Conservation (phyloP, 148 eudicot species). For the Suaeda aralocaspica region DNA sequence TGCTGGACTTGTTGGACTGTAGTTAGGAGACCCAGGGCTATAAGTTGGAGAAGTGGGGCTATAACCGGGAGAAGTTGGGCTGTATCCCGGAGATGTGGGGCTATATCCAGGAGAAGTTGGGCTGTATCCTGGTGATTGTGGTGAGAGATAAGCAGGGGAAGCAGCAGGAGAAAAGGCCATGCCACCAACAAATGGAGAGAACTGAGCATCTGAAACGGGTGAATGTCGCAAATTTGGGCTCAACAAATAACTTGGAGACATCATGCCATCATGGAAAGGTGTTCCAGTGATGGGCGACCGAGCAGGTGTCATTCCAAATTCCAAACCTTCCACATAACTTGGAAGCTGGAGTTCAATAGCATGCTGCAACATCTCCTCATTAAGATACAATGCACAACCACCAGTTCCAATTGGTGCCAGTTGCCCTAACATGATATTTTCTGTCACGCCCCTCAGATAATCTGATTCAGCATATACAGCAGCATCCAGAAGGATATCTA, state of each 20-base stretch:
- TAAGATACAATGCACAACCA: slow-evolving; percentile 71
- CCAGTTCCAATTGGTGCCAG: slow-evolving; percentile 99
- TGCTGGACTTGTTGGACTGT: slow-evolving; percentile 34
- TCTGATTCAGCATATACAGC: slow-evolving; percentile 95
- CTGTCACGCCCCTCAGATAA: slow-evolving; percentile 88
- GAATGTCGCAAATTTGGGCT: slow-evolving; percentile 66
- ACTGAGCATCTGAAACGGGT: slow-evolving; percentile 34
- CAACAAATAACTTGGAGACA: slow-evolving; percentile 77
- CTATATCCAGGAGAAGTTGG: slow-evolving; percentile 34
- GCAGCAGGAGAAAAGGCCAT: slow-evolving; percentile 37
- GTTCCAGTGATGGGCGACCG: slow-evolving; percentile 78
- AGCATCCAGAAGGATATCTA: slow-evolving; percentile 97
- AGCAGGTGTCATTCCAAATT: slow-evolving; percentile 89
- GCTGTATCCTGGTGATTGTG: slow-evolving; percentile 31
- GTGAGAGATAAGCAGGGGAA: slow-evolving; percentile 25
- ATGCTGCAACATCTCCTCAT: slow-evolving; percentile 87
- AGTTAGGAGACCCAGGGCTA: slow-evolving; percentile 37
- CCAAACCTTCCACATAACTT: slow-evolving; percentile 86
- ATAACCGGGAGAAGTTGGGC: slow-evolving; percentile 38
- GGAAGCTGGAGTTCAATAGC: slow-evolving; percentile 94
- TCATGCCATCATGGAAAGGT: slow-evolving; percentile 85
- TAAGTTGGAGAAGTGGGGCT: slow-evolving; percentile 44
- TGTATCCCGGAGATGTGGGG: slow-evolving; percentile 34
- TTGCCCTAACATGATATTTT: slow-evolving; percentile 96
- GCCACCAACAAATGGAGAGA: slow-evolving; percentile 43